Conservation (phyloP, 805 yeast species). For the Candida sithepensis region DNA sequence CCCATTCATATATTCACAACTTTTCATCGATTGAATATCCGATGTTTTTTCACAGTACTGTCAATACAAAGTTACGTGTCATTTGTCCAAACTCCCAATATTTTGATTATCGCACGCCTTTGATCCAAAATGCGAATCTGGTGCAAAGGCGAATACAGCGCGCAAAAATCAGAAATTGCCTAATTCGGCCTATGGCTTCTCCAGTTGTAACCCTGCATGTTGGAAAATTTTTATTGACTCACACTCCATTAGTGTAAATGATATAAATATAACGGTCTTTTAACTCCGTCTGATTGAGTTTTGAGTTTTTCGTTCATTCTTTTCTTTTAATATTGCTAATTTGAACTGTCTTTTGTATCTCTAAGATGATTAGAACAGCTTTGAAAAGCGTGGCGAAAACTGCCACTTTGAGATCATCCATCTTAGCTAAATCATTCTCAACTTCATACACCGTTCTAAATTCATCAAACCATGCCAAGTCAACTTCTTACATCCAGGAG, state of each 20-base stretch:
- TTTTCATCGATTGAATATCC: neutral
- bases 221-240: conserved; percentile 4
- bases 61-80: neutral
- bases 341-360: neutral
- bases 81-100: too few relatives aligned
- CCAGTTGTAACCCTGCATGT: neutral
- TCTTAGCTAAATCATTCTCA: neutral
- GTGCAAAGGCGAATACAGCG: neutral
- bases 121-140: too few relatives aligned
- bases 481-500: conserved; percentile 39
- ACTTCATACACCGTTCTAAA: conserved; percentile 1
- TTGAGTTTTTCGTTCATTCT: neutral
- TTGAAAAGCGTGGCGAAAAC: neutral
- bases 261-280: neutral
- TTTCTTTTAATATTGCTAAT: neutral
- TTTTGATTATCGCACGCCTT: too few relatives aligned
- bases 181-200: conserved; percentile 1
- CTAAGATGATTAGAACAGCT: conserved; percentile 2
- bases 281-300: neutral
- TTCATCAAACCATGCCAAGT: conserved; percentile 20
- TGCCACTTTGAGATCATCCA: neutral
- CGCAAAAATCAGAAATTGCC: conserved; percentile 7
- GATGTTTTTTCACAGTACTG: neutral
- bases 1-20: neutral
- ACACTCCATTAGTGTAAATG: neutral